A percentile compares a stretch with the other conserved stretches of the same genome.
phyloP scores from a whole-genome alignment of 164 flowering plant species.

The Umbilicus rupestris region DNA sequence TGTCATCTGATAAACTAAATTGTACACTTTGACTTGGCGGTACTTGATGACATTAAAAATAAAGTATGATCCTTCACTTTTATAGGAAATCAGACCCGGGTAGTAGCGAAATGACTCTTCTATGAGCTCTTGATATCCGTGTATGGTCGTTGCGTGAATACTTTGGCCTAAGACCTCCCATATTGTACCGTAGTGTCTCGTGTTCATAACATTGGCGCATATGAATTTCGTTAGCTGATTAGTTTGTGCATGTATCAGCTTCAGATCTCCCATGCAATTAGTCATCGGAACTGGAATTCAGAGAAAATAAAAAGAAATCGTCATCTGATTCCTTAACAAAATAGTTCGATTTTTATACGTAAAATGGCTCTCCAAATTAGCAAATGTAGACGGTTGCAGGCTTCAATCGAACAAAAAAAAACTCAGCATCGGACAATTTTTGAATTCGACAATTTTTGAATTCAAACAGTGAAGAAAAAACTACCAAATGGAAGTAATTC shows the following conservation, averaged over 20 bases:
- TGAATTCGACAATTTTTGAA: too few relatives aligned
- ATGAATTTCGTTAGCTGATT: neutral
- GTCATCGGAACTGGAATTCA: neutral
- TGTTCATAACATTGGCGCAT: neutral
- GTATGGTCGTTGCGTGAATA: neutral
- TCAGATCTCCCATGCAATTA: neutral
- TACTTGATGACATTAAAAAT: neutral
- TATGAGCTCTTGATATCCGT: neutral
- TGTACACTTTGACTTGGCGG: neutral
- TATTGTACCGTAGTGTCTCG: neutral
- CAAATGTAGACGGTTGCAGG: neutral
- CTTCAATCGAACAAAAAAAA: neutral
- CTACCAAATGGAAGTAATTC: neutral
- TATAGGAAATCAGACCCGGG: constrained; percentile 4
- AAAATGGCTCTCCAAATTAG: too few relatives aligned
- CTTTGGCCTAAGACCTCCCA: constrained; percentile 2
- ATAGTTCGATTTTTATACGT: too few relatives aligned
- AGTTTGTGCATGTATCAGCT: constrained; percentile 2
- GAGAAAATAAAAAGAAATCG: neutral
- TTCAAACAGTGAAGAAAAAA: neutral
- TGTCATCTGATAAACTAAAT: constrained; percentile 5
- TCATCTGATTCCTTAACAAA: too few relatives aligned
- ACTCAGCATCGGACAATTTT: too few relatives aligned
- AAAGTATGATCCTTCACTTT: constrained; percentile 4
- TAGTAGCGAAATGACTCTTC: neutral